phyloP scores from a whole-genome alignment of 805 yeast genomes.

The Metschnikowia gruessii region DNA sequence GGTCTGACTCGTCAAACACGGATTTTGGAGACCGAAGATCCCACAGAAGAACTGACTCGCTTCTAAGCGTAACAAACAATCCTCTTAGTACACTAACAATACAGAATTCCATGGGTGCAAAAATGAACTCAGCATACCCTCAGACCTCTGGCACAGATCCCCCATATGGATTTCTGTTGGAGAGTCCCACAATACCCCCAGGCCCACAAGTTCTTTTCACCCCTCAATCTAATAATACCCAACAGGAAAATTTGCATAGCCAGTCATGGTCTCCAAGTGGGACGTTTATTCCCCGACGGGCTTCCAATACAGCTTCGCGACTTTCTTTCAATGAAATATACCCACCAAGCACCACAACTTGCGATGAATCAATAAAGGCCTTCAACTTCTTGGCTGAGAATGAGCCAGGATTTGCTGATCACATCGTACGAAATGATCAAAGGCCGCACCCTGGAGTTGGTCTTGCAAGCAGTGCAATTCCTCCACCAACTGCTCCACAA shows the following conservation, averaged over 20 bases:
- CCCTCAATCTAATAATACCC: neutral
- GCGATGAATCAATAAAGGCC: neutral
- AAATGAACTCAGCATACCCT: neutral
- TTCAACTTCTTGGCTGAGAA: neutral
- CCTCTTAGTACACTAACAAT: neutral
- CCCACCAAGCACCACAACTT: neutral
- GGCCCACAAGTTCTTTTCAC: neutral
- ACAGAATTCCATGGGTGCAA: constrained; percentile 6
- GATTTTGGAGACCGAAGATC: neutral
- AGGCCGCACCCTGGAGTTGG: neutral
- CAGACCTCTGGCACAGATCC: constrained; percentile 1
- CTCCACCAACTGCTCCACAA: neutral
- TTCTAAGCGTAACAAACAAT: neutral
- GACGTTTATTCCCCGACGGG: neutral
- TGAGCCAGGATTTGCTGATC: neutral
- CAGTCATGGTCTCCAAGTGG: constrained; percentile 4
- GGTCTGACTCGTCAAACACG: neutral
- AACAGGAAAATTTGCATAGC: neutral
- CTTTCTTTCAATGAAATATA: constrained; percentile 5
- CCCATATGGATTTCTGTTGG: constrained; percentile 1
- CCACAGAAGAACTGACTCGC: neutral
- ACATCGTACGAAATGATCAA: neutral
- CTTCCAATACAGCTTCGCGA: constrained; percentile 3
- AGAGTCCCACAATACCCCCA: constrained; percentile 1
- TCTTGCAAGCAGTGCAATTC: neutral